These are phyloP conservation scores for Picochlorum sp. DNA, from an alignment of 139 green algal species.

Conservation along the genomic window DNA sequence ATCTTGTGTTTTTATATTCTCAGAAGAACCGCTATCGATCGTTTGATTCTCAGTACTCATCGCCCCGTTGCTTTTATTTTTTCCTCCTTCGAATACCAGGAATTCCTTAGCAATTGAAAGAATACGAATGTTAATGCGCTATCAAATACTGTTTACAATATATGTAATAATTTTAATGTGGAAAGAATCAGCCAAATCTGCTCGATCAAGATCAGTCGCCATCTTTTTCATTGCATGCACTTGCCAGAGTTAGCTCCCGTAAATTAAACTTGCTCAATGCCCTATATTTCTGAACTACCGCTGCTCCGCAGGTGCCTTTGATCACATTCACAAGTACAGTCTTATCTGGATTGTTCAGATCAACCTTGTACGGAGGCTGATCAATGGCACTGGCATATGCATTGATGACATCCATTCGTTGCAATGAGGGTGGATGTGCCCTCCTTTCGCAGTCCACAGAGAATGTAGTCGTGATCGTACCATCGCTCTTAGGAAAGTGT, in stretches of 20 bases:
- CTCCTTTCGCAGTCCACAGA: conserved; percentile 39
- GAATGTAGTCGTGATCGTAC: conserved; percentile 12
- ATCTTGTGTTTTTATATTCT: too few species aligned
- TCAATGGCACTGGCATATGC: conserved; percentile 22
- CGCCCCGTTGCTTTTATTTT: too few species aligned
- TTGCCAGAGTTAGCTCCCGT: not conserved
- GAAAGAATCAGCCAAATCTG: too few species aligned
- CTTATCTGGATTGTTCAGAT: conserved; percentile 30
- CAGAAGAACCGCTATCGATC: too few species aligned
- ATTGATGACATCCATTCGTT: conserved; percentile 47
- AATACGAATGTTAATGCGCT: too few species aligned
- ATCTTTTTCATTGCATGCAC: not conserved
- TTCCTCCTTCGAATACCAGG: too few species aligned
- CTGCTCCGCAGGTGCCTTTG: conserved; percentile 29
- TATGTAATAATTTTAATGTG: too few species aligned
- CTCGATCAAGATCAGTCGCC: not conserved
- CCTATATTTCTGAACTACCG: conserved; percentile 34
- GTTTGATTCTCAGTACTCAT: too few species aligned
- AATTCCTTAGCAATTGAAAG: too few species aligned
- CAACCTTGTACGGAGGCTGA: conserved; percentile 43
- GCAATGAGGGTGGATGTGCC: conserved; percentile 13
- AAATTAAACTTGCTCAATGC: conserved; percentile 24
- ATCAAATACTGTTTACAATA: too few species aligned
- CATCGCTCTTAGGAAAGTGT: conserved; percentile 27
- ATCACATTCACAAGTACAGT: conserved; percentile 43